Evolutionary conservation across 345 rosid genomes (phyloP), one percentile per base, ranked within the genome.

Genomic region (Cardiospermum halicacabum): DNA sequence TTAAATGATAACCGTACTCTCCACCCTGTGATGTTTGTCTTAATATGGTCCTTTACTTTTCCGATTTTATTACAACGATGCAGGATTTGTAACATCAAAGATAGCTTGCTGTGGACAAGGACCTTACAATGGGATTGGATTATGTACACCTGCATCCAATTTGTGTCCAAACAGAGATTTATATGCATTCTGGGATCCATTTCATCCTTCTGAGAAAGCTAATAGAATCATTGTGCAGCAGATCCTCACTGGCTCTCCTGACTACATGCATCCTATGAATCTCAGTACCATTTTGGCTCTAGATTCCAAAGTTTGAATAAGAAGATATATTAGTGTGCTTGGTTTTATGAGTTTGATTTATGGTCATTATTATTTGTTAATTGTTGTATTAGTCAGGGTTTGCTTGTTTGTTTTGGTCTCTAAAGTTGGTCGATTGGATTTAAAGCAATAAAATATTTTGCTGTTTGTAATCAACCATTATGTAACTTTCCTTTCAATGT

Each of bases 51-150:
- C 16, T 24, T 6, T 22, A 1, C 16, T 30, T 37, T 19, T 25
- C 59, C 27, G 5, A 26, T 40, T 13, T 26, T 15, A 36, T 4
- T 19, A 11, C 27, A 1, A 13, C 60, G 4, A 26, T 8, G 18
- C 78, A 80, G 81, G 84, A 32, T 80, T 80, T 70, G 74, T 69
- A 21, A 80, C 84, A 22, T 76, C 81, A 13, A 69, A 76, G 49
- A 42, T 73, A 30, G 84, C 84, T 11, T 80, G 84, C 8, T 80
- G 81, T 8, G 84, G 84, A 7, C 81, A 80, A 69, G 84, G 84
- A 51, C 81, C 76, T 0, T 65, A 68, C 31, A 80, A 76, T 76
- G 84, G 84, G 2, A 31, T 80, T 3, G 84, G 84, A 27, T 61
- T 76, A 1, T 80, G 81, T 70, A 74, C 84, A 2, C 1, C 22